Conservation (phyloP, 345 rosid species). For the Aethionema arabicum region DNA sequence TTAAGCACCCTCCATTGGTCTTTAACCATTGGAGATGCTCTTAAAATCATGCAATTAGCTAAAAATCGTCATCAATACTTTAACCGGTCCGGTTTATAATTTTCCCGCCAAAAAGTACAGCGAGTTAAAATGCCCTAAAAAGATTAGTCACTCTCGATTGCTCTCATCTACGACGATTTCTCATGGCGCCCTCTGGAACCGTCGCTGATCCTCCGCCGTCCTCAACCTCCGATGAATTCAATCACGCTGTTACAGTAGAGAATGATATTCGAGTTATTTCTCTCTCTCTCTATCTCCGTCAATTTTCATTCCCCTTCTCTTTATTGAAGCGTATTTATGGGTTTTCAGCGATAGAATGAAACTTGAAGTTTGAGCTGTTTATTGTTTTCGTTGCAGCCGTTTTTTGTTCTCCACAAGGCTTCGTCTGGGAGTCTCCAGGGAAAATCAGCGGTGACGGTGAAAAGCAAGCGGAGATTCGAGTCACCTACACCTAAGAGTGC, state of each 20-base stretch:
- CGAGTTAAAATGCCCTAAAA: constrained; percentile 36
- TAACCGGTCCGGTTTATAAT: not conserved
- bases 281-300: constrained; percentile 6
- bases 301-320: constrained; percentile 8
- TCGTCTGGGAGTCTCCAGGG: constrained; percentile 40
- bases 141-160: not conserved
- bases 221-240: constrained; percentile 30
- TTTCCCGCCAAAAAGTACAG: constrained; percentile 54
- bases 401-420: constrained; percentile 60
- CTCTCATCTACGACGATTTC: constrained; percentile 11
- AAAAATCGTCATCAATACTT: not conserved
- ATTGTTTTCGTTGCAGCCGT: constrained; percentile 46
- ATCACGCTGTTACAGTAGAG: constrained; percentile 33
- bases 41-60: too few species aligned
- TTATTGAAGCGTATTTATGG: not conserved
- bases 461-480: constrained; percentile 53
- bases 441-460: constrained; percentile 40
- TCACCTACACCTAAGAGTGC: constrained; percentile 42
- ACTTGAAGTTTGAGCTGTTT: not conserved
- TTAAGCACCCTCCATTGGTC: too few species aligned
- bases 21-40: too few species aligned
- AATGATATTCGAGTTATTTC: constrained; percentile 54
- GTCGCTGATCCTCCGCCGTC: constrained; percentile 40
- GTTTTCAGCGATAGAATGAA: not conserved
- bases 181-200: constrained; percentile 43